Evolutionary conservation across 225 moss, liverwort and hornwort species (phyloP), one percentile per base, ranked within the genome.

Genomic region (Pleurozium schreberi): DNA sequence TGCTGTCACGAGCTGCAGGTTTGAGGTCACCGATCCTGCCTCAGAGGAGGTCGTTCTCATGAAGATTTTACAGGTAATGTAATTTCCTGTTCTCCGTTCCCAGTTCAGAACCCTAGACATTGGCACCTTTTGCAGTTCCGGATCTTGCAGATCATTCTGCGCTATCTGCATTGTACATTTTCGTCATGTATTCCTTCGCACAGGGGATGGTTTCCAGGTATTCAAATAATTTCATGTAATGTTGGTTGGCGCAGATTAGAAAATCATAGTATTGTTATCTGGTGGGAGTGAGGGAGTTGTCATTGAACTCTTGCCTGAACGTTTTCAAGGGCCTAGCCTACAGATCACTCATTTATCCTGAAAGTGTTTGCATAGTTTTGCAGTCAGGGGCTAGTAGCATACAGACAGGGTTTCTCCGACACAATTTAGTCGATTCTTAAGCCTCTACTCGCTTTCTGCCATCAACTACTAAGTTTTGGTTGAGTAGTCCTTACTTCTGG

Each of bases 1-100:
- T 91, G 97, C 97, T 14, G 97, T 99, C 84, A 99, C 99, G 8
- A 99, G 97, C 89, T 99, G 99, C 83, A 95, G 99, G 53, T 99
- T 99, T 81, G 99, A 99, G 93, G 99, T 99, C 65, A 99, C 97
- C 61, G 99, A 99, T 94, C 99, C 99, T 91, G 94, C 96, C 55
- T 99, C 97, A 14, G 99, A 99, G 90, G 99, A 99, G 92, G 96
- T 97, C 50, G 99, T 99, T 43, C 92, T 99, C 85, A 97, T 99
- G 97, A 99, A 99, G 93, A 97, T 99, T 88, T 93, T 99, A 76
- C 97, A 99, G 93, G 95, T 95, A 84, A 88, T 80, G 61, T 80
- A 50, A 60, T 27, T 45, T 84, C 49, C 43, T 31, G 30, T 60
- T 60, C 53, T 80, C 47, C 50, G 57, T 61, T 69, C n/a, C 55